Evolutionary conservation across 1,284 basidiomycete species (phyloP).

Genomic region (Termitomyces sp.): DNA sequence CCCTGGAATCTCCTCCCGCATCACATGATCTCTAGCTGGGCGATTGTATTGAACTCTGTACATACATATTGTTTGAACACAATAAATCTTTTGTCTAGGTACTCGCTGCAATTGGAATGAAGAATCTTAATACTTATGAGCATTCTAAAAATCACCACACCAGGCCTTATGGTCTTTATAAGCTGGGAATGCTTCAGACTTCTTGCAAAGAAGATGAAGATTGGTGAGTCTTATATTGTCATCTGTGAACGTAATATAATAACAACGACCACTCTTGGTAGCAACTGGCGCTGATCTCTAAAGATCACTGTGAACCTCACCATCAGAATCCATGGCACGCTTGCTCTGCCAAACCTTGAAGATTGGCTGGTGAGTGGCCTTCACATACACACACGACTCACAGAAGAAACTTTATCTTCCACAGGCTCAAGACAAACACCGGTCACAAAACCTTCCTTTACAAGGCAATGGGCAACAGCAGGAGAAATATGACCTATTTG

Average conservation of each 20-base stretch:
- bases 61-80: too few species aligned
- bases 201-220: slow-evolving; percentile 26
- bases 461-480: slow-evolving; percentile 19
- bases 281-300: slow-evolving; percentile 33
- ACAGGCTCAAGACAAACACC: slow-evolving; percentile 15
- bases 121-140: slow-evolving; percentile 11
- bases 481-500: slow-evolving; percentile 12
- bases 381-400: slow-evolving; percentile 27
- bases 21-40: too few species aligned
- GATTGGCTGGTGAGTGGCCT: slow-evolving; percentile 20
- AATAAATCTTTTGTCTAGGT: not conserved
- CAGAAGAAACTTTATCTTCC: slow-evolving; percentile 17
- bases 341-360: slow-evolving; percentile 16
- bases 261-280: slow-evolving; percentile 18
- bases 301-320: slow-evolving; percentile 30
- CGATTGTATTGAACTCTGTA: too few species aligned
- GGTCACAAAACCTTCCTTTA: slow-evolving; percentile 26
- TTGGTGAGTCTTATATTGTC: slow-evolving; percentile 25
- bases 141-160: too few species aligned
- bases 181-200: too few species aligned
- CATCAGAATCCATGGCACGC: slow-evolving; percentile 20
- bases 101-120: not conserved
- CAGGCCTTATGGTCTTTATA: too few species aligned
- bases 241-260: slow-evolving; percentile 18
- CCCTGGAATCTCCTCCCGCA: too few species aligned